Evolutionary conservation across 148 eudicot species (phyloP).

Genomic region (Fagopyrum homotropicum): DNA sequence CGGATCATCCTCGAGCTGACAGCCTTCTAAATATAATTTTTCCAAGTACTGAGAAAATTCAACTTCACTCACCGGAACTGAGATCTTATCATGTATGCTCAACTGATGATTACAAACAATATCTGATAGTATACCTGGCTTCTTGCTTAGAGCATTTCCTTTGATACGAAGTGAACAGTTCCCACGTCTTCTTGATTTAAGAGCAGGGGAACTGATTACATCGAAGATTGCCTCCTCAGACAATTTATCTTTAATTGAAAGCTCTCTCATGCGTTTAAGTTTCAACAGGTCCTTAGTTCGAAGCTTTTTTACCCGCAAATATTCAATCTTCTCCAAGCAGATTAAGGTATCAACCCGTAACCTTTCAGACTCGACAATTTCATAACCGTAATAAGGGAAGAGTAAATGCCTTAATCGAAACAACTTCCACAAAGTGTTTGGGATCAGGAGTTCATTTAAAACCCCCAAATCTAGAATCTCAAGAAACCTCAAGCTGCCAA

Average conservation of each 20-base stretch:
- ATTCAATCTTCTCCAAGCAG: no score
- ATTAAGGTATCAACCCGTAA: no score
- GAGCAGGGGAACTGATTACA: neutral
- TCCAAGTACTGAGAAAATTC: neutral
- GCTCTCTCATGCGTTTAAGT: constrained; percentile 21
- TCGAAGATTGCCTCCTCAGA: constrained; percentile 18
- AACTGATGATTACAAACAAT: constrained; percentile 20
- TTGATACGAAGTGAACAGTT: neutral
- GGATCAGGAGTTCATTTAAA: no score
- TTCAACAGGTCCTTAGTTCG: constrained; percentile 19
- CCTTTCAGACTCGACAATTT: no score
- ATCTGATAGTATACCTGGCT: constrained; percentile 13
- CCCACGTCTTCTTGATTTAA: neutral
- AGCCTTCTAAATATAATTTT: accelerated
- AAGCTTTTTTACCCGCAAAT: neutral
- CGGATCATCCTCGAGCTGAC: neutral
- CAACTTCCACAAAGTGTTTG: no score
- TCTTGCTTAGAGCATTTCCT: constrained; percentile 11
- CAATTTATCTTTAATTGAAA: constrained; percentile 11
- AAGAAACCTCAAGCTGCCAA: no score
- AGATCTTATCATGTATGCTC: constrained; percentile 17
- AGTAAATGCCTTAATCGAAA: no score
- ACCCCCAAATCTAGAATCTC: no score
- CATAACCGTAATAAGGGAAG: no score
- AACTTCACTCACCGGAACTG: neutral